Percentiles rank a stretch among this genome's conserved stretches.
phyloP scores from a whole-genome alignment of 2,329 filamentous ascomycete species.

The Monosporascus sp. region DNA sequence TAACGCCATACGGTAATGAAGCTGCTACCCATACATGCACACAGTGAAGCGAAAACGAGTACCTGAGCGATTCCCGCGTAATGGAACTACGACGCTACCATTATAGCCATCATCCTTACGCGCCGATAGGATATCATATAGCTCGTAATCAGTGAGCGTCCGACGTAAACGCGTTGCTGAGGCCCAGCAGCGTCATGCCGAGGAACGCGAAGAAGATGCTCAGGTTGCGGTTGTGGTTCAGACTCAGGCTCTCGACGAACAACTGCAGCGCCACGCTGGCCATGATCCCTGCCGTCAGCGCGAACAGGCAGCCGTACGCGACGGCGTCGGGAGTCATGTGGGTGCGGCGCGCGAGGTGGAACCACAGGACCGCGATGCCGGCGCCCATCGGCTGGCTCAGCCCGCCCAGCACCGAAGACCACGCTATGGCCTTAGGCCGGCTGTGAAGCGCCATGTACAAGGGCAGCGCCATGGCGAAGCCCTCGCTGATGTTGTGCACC shows the following conservation, averaged over 20 bases:
- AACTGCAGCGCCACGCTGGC: slow-evolving; percentile 85
- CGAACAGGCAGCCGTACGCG: slow-evolving; percentile 80
- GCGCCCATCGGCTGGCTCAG: slow-evolving; percentile 84
- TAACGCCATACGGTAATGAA: too few relatives aligned
- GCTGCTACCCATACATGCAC: too few relatives aligned
- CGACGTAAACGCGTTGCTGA: slow-evolving; percentile 80
- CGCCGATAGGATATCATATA: too few relatives aligned
- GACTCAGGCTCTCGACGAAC: slow-evolving; percentile 76
- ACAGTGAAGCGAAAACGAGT: too few relatives aligned
- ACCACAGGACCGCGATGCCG: slow-evolving; percentile 78
- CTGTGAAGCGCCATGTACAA: slow-evolving; percentile 86
- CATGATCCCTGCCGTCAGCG: slow-evolving; percentile 90
- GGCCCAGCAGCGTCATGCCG: slow-evolving; percentile 81
- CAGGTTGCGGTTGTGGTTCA: slow-evolving; percentile 73
- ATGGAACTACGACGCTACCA: too few relatives aligned
- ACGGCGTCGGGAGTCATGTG: slow-evolving; percentile 47
- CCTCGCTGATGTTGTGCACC: slow-evolving; percentile 97
- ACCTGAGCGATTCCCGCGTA: too few relatives aligned
- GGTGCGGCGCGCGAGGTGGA: slow-evolving; percentile 58
- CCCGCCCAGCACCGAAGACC: slow-evolving; percentile 78
- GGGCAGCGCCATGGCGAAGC: slow-evolving; percentile 88
- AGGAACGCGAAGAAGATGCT: slow-evolving; percentile 77
- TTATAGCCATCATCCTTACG: too few relatives aligned
- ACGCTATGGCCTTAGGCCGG: slow-evolving; percentile 75
- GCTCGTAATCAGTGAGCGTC: slow-evolving; percentile 29